Base-by-base conservation (phyloP, 2,329 filamentous ascomycete species). In the Decorospora gaudefroyi region DNA sequence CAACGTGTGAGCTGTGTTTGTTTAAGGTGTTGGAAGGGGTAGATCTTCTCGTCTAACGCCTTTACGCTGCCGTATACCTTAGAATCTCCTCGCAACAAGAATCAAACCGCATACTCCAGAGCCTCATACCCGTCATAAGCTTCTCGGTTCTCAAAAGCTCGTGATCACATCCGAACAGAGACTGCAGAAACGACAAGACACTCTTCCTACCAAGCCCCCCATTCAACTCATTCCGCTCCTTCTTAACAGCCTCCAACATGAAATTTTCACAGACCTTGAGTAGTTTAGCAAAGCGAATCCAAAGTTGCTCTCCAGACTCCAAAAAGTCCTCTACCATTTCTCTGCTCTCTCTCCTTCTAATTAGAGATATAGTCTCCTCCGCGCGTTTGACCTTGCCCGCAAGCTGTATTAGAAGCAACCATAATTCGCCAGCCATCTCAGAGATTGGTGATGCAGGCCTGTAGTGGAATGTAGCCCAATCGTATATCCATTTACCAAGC, bases 401-500 rank as follows among this genome's bases (percentile, higher is more conserved):
- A 31, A 97, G 79, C 72, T 96, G 88, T 70, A 97, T 97, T 46
- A 97, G 81, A 33, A 96, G 80, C 16, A 97, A 81, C 93, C 93
- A 99, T 41, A 99, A 79, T 64, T 97, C 91, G 58, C 92, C 93
- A 2, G 93, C 91, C 72, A 95, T 85, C 56, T 96, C 90, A 39
- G 90, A 83, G 65, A 96, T 88, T 35, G 90, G 88, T 8, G 87
- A 90, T 26, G 82, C 82, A 11, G 90, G 82, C 25, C 89, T 89
- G 58, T 95, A 85, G 69, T 87, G 85, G 76, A 89, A 96, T 53
- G 96, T 89, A 12, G 93, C 96, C 93, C 93, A 99, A 78, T 97
- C 93, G 73, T 96, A 99, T 66, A 99, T 95, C 93, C 93, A 99
- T 75, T 96, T 96, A 65, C 93, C 93, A 19, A 99, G 80, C 17